These are phyloP conservation scores for Fusarium xylarioides DNA, from an alignment of 2,329 filamentous ascomycete genomes.

Conservation along the genomic window DNA sequence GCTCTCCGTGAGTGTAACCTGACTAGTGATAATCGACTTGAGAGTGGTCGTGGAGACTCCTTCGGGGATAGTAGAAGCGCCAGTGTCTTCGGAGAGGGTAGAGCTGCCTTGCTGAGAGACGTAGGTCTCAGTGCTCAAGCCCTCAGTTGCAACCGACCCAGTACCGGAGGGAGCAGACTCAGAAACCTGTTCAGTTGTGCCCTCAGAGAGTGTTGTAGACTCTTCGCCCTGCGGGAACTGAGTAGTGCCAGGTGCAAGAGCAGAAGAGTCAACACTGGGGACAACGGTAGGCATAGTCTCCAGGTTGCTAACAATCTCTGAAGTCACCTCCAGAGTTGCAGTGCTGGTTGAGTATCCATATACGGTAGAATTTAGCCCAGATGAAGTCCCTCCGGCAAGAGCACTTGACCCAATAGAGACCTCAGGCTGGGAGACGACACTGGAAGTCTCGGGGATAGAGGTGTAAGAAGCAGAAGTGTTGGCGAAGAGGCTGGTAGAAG, in stretches of 20 bases:
- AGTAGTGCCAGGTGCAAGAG: slow-evolving; percentile 17
- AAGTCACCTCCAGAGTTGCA: neutral
- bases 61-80: neutral
- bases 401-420: slow-evolving; percentile 17
- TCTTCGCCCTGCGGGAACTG: neutral
- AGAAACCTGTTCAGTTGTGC: neutral
- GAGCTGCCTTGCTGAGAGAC: slow-evolving; percentile 15
- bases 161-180: neutral
- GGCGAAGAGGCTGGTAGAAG: slow-evolving; percentile 2
- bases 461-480: slow-evolving; percentile 10
- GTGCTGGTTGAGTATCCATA: slow-evolving; percentile 30
- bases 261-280: slow-evolving; percentile 27
- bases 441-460: neutral
- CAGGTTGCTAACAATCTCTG: slow-evolving; percentile 18
- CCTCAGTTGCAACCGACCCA: neutral
- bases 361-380: neutral
- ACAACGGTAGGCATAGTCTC: slow-evolving; percentile 37
- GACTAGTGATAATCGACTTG: slow-evolving; percentile 15
- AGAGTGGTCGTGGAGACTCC: slow-evolving; percentile 12
- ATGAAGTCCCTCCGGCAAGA: slow-evolving; percentile 17
- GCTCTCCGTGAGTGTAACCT: slow-evolving; percentile 9
- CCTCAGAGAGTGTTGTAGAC: neutral
- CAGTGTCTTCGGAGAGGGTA: neutral
- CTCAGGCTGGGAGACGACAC: neutral
- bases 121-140: neutral